These are phyloP conservation scores for Globisporangium viniferum DNA, from an alignment of 352 stramenopile species.

Conservation along the genomic window DNA sequence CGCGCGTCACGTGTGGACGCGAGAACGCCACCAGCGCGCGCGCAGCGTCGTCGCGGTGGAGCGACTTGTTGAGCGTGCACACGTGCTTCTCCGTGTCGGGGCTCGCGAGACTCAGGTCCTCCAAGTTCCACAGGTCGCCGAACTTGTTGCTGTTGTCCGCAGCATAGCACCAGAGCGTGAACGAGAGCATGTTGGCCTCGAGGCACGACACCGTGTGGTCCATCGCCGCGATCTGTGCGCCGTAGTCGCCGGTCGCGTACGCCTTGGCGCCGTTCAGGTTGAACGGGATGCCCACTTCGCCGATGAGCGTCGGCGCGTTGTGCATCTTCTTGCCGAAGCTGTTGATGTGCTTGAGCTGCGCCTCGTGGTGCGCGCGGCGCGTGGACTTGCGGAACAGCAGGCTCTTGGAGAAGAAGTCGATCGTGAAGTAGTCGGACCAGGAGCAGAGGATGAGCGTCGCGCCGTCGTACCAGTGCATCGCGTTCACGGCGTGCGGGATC, in stretches of 20 bases:
- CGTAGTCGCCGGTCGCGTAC: conserved; percentile 47
- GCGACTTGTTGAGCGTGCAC: not conserved
- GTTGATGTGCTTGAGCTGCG: conserved; percentile 57
- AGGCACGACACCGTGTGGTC: conserved; percentile 75
- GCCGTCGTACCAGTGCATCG: conserved; percentile 91
- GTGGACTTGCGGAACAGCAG: conserved; percentile 65
- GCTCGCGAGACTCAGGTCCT: conserved; percentile 84
- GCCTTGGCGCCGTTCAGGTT: conserved; percentile 56
- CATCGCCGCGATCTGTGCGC: conserved; percentile 47
- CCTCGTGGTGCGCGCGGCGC: conserved; percentile 35
- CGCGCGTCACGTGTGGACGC: conserved; percentile 62
- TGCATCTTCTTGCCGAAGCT: conserved; percentile 50
- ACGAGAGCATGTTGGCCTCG: conserved; percentile 73
- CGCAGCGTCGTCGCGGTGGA: conserved; percentile 36
- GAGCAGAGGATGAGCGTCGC: conserved; percentile 79
- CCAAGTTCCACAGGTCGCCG: conserved; percentile 86
- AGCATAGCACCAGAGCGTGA: conserved; percentile 91
- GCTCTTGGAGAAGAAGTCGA: conserved; percentile 59
- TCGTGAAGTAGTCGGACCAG: conserved; percentile 70
- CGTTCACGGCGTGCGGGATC: conserved; percentile 71
- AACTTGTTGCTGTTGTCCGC: conserved; percentile 74
- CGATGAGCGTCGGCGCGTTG: conserved; percentile 61
- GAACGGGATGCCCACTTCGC: conserved; percentile 71
- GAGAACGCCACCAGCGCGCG: conserved; percentile 58
- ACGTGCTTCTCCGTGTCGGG: conserved; percentile 16